Evolutionary conservation across 352 stramenopile genomes (phyloP).

Genomic region (Pythium aristosporum): DNA sequence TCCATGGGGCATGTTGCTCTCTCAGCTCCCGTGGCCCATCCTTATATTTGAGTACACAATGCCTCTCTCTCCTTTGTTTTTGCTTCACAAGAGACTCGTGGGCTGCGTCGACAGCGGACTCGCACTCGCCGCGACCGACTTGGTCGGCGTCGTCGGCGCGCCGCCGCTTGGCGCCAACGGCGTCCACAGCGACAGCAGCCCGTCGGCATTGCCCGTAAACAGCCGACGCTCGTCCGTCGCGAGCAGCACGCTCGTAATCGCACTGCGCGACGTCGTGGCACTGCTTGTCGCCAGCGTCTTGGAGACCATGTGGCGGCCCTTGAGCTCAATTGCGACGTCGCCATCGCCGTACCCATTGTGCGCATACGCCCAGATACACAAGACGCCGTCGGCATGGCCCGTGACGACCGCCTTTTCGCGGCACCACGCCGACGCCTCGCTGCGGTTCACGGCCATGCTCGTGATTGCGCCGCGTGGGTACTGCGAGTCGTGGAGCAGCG

Average conservation of each 20-base stretch:
- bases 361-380: conserved; percentile 68
- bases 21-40: too few relatives aligned
- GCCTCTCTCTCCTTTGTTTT: neutral
- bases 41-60: too few relatives aligned
- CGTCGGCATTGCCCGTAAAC: conserved; percentile 57
- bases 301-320: conserved; percentile 43
- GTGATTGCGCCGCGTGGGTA: conserved; percentile 40
- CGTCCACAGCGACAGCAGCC: conserved; percentile 51
- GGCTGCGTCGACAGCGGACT: conserved; percentile 12
- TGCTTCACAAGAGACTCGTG: conserved; percentile 13
- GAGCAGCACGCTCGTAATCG: conserved; percentile 53
- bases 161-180: conserved; percentile 8
- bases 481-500: conserved; percentile 44
- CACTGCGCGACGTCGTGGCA: conserved; percentile 25
- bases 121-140: conserved; percentile 12
- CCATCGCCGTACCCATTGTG: conserved; percentile 41
- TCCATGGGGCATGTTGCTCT: too few relatives aligned
- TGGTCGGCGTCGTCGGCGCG: conserved; percentile 25
- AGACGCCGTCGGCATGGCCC: conserved; percentile 54
- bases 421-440: conserved; percentile 55
- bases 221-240: conserved; percentile 60
- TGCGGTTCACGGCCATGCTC: conserved; percentile 46
- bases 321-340: conserved; percentile 52
- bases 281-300: conserved; percentile 11
- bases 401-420: conserved; percentile 64